phyloP scores from a whole-genome alignment of 2,329 filamentous ascomycete genomes.

The Chaetothyriales sp. region DNA sequence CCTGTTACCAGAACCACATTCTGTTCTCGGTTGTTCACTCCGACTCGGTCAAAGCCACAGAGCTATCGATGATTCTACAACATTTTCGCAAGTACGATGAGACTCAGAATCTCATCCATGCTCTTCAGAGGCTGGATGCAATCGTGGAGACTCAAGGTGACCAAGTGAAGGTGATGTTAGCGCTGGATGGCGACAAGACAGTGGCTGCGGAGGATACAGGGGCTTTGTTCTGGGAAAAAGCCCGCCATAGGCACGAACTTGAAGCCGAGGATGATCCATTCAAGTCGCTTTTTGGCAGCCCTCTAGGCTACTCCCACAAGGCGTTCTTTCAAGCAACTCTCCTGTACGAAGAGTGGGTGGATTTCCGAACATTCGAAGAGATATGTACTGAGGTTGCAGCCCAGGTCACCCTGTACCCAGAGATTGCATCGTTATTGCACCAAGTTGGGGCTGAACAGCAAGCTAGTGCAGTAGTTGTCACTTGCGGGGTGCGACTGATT shows the following conservation, averaged over 20 bases:
- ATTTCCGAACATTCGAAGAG: slow-evolving; percentile 29
- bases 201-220: slow-evolving; percentile 40
- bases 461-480: slow-evolving; percentile 40
- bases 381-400: slow-evolving; percentile 35
- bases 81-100: slow-evolving; percentile 31
- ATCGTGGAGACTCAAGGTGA: slow-evolving; percentile 16
- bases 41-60: slow-evolving; percentile 11
- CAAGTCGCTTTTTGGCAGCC: slow-evolving; percentile 32
- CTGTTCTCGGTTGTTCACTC: slow-evolving; percentile 27
- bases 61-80: slow-evolving; percentile 20
- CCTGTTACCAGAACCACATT: slow-evolving; percentile 36
- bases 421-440: slow-evolving; percentile 35
- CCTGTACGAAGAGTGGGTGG: slow-evolving; percentile 36
- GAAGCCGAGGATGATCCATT: slow-evolving; percentile 14
- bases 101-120: slow-evolving; percentile 25
- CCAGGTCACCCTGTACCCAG: slow-evolving; percentile 31
- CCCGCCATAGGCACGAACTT: slow-evolving; percentile 20
- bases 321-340: slow-evolving; percentile 43
- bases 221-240: slow-evolving; percentile 35
- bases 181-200: slow-evolving; percentile 48
- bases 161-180: slow-evolving; percentile 33
- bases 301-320: slow-evolving; percentile 38
- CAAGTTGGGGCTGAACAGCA: slow-evolving; percentile 21
- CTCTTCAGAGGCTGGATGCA: slow-evolving; percentile 23
- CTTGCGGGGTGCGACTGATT: slow-evolving; percentile 38